Evolutionary conservation across 2,329 filamentous ascomycete species (phyloP), one percentile per base, ranked within the genome.

Genomic region (Aureobasidium musti): DNA sequence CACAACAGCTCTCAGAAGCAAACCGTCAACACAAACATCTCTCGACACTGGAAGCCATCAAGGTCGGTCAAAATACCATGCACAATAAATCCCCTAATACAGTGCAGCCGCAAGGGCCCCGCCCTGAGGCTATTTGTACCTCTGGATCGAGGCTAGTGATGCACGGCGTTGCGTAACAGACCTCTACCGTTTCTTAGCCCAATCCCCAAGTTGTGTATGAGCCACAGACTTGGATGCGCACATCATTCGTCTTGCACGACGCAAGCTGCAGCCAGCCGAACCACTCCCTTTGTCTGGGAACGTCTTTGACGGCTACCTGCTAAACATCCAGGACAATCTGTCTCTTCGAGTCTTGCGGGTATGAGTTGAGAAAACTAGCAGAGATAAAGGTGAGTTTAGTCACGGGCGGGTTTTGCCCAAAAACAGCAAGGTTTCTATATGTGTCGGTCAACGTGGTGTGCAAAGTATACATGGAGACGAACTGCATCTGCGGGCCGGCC

Each of bases 191-290:
- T 39, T 21, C 13, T 63, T 63, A 41, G 45, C 45, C 45, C 33
- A 50, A 49, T 45, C 19, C 39, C 57, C 57, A 61, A 35, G 49
- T 3, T 17, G 43, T 41, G 43, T 41, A 35, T n/a, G 57, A 61
- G 57, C 57, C 57, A 61, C 49, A 19, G 59, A 30, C 30, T 63
- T 63, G 59, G 59, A 39, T 49, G 43, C 28, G 43, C 43, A 45
- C 59, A 41, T 49, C 28, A 49, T 47, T 47, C 43, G 41, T 49
- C 57, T 59, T 60, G 57, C 43, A 60, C 57, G 28, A 60, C 30
- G 59, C 59, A 52, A 63, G 57, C 45, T 52, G 59, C 59, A 50
- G 59, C 59, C 59, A 61, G 37, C 57, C 57, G 57, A 21, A 21
- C 17, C 14, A 26, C 19, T 39, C 19, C 59, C 59, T 63, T 63